These are phyloP conservation scores for Russula sp. DNA, from an alignment of 768 basidiomycete species.

Conservation along the genomic window DNA sequence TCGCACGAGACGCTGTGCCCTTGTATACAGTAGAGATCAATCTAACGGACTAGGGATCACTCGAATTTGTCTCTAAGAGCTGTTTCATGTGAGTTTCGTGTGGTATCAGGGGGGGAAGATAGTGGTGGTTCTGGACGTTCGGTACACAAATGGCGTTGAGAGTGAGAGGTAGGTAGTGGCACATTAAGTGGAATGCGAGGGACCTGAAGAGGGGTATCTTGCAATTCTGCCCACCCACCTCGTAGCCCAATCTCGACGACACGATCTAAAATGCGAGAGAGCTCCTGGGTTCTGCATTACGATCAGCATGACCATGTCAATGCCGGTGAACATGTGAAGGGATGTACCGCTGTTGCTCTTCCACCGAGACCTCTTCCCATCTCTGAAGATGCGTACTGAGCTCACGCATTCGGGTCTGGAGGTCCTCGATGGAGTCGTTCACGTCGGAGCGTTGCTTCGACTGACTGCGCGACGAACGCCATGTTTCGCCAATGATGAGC, in stretches of 20 bases:
- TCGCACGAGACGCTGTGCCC: background rate
- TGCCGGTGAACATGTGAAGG: background rate
- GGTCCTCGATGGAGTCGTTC: constrained; percentile 61
- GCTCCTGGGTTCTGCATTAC: constrained; percentile 50
- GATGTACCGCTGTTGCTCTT: constrained; percentile 41
- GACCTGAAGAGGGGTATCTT: constrained; percentile 49
- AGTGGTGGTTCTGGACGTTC: background rate
- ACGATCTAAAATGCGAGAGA: constrained; percentile 58
- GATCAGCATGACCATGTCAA: background rate
- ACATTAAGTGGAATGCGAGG: constrained; percentile 35
- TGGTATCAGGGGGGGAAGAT: background rate
- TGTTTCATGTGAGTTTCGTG: background rate
- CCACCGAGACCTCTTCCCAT: constrained; percentile 42
- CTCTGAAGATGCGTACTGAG: constrained; percentile 38
- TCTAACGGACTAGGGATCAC: background rate
- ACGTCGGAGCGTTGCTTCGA: constrained; percentile 67
- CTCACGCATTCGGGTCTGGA: constrained; percentile 42
- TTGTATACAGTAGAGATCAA: constrained; percentile 10
- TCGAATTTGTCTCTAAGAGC: background rate
- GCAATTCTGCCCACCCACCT: constrained; percentile 59
- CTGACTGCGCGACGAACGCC: constrained; percentile 63
- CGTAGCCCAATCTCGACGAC: constrained; percentile 63
- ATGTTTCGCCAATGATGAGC: constrained; percentile 72
- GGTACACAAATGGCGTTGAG: background rate
- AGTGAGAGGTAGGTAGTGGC: background rate